Conservation (phyloP, 1,284 basidiomycete species). For the Mrakiaceae sp. region DNA sequence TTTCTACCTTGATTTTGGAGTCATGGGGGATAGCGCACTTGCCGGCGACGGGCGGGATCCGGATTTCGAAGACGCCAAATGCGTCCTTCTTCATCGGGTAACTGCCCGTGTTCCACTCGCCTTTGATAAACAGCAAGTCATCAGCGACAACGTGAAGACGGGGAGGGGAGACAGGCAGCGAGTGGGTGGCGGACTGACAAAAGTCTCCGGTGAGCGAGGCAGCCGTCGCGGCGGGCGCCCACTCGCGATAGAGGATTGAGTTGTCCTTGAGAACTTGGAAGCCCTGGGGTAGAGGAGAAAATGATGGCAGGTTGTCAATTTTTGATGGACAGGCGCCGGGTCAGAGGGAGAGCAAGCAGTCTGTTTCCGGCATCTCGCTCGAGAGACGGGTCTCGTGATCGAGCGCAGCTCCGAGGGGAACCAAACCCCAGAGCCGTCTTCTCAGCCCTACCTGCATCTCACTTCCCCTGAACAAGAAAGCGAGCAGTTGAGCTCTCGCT, state of each 20-base stretch:
- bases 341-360: neutral
- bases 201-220: constrained; percentile 90
- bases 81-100: constrained; percentile 75
- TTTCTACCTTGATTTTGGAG: constrained; percentile 71
- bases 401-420: no score
- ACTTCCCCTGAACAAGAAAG: neutral
- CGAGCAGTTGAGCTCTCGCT: no score
- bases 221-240: constrained; percentile 81
- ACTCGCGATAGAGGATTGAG: constrained; percentile 77
- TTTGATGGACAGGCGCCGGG: neutral
- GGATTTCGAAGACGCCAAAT: constrained; percentile 91
- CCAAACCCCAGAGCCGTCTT: no score
- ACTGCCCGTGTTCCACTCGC: constrained; percentile 72
- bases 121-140: constrained; percentile 36
- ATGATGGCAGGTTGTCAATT: neutral
- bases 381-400: no score
- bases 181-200: constrained; percentile 49
- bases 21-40: constrained; percentile 82
- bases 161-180: neutral
- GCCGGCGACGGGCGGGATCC: constrained; percentile 53
- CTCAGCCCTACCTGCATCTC: no score
- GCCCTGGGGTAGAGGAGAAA: constrained; percentile 37
- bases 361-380: no score
- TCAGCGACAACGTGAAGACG: neutral
- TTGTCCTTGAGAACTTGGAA: constrained; percentile 60